Base-by-base conservation (phyloP, 768 basidiomycete species). In the Cyclocybe cylindracea region DNA sequence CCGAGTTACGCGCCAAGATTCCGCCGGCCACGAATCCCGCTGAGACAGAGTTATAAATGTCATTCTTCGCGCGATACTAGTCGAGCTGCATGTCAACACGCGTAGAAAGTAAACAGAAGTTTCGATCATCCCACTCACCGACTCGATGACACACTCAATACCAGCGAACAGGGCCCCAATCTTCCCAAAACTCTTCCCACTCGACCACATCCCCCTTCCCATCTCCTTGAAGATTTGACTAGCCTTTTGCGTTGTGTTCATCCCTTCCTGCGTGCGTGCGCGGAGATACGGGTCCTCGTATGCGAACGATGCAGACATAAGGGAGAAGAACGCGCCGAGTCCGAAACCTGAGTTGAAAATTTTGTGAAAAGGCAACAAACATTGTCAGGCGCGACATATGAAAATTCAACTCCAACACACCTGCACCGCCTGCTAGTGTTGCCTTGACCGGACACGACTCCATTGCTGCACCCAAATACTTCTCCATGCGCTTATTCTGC, bases 31-130 rank as follows among this genome's bases (percentile, higher is more conserved):
- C 66, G 66, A 96, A 93, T 1, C 96, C 96, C 5, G 91, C 87
- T 10, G 86, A 81, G 13, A 93, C 82, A 8, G 93, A 89, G 66
- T 98, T 98, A 50, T 85, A 87, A 60, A 98, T 91, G 67, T 98
- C 96, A 63, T 97, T 95, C 71, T 86, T 94, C 7, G 93, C 95
- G 40, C 96, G 93, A 70, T 97, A 98, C 95, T 97, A 54, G 13
- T 32, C 18, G 50, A 38, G 10, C 38, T 31, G 29, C 39, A 35
- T 40, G n/a, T 40, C 31, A 24, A 46, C 7, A 32, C 31, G 44
- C 29, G 53, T 45, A 37, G 8, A 47, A 44, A 24, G 19, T 31
- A 13, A 9, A 10, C 19, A 48, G 34, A 19, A 48, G 39, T 41
- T 48, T 10, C 40, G 29, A 19, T 44, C 35, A 41, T 31, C 19